These are phyloP conservation scores for Wallacemonas rigidus DNA, from an alignment of 208 protist genomes.

Conservation along the genomic window DNA sequence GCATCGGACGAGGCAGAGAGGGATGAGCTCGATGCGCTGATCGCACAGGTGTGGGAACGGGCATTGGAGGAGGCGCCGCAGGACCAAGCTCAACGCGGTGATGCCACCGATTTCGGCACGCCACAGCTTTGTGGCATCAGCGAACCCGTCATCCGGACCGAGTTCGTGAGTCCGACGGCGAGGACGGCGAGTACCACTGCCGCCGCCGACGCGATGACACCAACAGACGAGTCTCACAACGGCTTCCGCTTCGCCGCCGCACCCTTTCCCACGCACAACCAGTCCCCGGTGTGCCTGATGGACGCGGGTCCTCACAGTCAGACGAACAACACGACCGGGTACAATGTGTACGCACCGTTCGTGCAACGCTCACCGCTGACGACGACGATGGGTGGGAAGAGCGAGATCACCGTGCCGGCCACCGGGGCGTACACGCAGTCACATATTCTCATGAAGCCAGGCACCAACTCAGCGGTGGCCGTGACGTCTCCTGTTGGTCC, in stretches of 20 bases:
- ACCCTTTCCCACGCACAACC: too few relatives aligned
- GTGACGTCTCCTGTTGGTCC: neutral
- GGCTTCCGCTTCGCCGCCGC: too few relatives aligned
- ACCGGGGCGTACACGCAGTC: conserved; percentile 11
- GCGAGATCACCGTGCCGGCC: neutral
- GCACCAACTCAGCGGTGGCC: neutral
- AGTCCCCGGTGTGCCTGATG: too few relatives aligned
- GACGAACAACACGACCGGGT: too few relatives aligned
- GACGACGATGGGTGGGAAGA: neutral
- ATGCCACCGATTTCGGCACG: neutral
- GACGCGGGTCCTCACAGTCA: too few relatives aligned
- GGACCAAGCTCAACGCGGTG: conserved; percentile 4
- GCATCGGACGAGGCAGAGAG: neutral
- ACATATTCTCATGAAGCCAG: neutral
- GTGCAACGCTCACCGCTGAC: neutral
- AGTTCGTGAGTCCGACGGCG: neutral
- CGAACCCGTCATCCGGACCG: neutral
- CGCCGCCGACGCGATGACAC: too few relatives aligned
- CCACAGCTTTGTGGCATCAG: neutral
- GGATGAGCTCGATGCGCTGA: conserved; percentile 7
- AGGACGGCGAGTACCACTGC: too few relatives aligned
- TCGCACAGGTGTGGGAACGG: neutral
- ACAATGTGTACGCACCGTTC: neutral
- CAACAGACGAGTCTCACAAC: too few relatives aligned
- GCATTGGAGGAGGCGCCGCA: neutral